Evolutionary conservation across 345 rosid species (phyloP).

Genomic region (Adansonia digitata): DNA sequence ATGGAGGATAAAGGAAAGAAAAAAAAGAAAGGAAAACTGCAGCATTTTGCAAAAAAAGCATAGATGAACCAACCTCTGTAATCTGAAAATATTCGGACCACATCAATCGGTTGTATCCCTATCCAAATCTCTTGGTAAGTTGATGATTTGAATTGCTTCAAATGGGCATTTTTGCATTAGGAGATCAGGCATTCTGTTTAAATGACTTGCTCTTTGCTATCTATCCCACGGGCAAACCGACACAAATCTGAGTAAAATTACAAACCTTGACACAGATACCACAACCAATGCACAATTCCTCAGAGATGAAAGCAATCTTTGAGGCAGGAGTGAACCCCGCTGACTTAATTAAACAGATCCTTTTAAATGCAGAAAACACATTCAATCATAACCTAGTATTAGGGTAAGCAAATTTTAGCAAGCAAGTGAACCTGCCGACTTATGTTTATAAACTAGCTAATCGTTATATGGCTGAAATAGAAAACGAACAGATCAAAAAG

Average conservation of each 20-base stretch:
- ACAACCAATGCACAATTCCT: constrained; percentile 97
- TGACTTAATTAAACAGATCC: not conserved
- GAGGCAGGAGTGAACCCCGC: constrained; percentile 59
- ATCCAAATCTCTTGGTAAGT: constrained; percentile 84
- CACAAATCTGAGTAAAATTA: not conserved
- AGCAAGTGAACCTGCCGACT: too few species aligned
- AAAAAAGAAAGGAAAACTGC: not conserved
- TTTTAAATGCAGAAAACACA: not conserved
- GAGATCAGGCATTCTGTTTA: not conserved
- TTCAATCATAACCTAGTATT: not conserved
- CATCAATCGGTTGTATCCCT: constrained; percentile 98
- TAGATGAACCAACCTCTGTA: constrained; percentile 59
- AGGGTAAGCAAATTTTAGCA: not conserved
- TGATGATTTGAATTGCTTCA: too few species aligned
- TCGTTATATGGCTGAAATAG: too few species aligned
- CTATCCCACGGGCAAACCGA: too few species aligned
- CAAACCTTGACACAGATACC: constrained; percentile 82
- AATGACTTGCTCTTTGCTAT: not conserved
- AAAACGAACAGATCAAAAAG: too few species aligned
- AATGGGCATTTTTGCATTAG: constrained; percentile 82
- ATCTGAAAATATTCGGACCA: constrained; percentile 86
- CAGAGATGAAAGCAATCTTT: constrained; percentile 85
- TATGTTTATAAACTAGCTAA: too few species aligned
- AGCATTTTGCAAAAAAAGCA: not conserved
- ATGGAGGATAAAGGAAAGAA: not conserved